These are phyloP conservation scores for Pythium aquatile DNA, from an alignment of 352 stramenopile genomes.

Conservation along the genomic window DNA sequence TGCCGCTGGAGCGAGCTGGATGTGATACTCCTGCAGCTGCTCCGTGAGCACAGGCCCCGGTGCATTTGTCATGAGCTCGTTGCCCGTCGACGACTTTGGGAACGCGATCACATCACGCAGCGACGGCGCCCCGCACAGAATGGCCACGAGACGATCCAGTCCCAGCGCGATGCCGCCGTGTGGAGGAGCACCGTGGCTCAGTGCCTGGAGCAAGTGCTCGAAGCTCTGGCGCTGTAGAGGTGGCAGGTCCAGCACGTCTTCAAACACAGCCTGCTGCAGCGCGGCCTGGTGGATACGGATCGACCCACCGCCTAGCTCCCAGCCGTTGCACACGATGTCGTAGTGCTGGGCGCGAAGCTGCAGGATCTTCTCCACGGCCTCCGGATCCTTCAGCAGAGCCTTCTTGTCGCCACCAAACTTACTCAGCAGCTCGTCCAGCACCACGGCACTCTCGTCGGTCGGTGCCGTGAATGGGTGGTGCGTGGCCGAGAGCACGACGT, in stretches of 20 bases:
- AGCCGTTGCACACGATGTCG: slow-evolving; percentile 88
- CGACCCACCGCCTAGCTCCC: slow-evolving; percentile 82
- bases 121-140: slow-evolving; percentile 74
- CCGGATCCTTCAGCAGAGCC: slow-evolving; percentile 47
- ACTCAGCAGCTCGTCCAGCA: slow-evolving; percentile 49
- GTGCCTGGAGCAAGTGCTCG: slow-evolving; percentile 76
- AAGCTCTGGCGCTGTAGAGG: slow-evolving; percentile 74
- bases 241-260: slow-evolving; percentile 73
- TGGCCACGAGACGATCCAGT: slow-evolving; percentile 80
- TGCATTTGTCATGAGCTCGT: slow-evolving; percentile 85
- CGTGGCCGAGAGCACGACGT: slow-evolving; percentile 56
- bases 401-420: slow-evolving; percentile 16
- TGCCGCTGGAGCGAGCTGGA: slow-evolving; percentile 45
- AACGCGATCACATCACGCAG: slow-evolving; percentile 91
- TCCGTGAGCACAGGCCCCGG: slow-evolving; percentile 61
- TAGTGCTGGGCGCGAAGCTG: slow-evolving; percentile 79
- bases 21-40: slow-evolving; percentile 80
- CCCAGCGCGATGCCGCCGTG: slow-evolving; percentile 86
- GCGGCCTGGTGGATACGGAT: slow-evolving; percentile 81
- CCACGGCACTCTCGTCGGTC: slow-evolving; percentile 36
- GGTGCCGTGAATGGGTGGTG: slow-evolving; percentile 89
- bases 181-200: slow-evolving; percentile 75
- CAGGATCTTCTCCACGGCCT: slow-evolving; percentile 54
- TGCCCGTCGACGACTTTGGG: slow-evolving; percentile 86
- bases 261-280: slow-evolving; percentile 75